These are phyloP conservation scores for Microstegium vimineum DNA, from an alignment of 176 grass and related monocot species.

Conservation along the genomic window DNA sequence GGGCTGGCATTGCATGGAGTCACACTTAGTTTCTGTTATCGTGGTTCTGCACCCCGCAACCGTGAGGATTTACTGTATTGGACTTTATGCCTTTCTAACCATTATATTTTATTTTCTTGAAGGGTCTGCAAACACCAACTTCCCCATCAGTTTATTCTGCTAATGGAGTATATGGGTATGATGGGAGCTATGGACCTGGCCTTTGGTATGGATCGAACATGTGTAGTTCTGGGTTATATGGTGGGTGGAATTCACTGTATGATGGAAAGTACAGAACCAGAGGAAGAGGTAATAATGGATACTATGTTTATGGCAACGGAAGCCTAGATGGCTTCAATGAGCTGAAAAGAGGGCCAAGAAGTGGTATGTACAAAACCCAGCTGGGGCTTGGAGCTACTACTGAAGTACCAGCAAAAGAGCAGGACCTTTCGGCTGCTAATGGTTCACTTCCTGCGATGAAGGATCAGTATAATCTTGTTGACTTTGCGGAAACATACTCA, in stretches of 20 bases:
- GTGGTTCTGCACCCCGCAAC: neutral
- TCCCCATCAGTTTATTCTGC: constrained; percentile 46
- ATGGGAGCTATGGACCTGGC: constrained; percentile 46
- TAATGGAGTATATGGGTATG: constrained; percentile 46
- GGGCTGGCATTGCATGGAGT: neutral
- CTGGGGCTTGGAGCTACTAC: constrained; percentile 26
- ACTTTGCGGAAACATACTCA: constrained; percentile 58
- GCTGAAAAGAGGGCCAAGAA: constrained; percentile 82
- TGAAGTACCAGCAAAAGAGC: constrained; percentile 37
- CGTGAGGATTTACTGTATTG: neutral
- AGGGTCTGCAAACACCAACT: constrained; percentile 13
- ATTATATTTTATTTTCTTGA: neutral
- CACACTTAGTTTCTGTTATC: neutral
- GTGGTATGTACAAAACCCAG: constrained; percentile 51
- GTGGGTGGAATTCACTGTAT: constrained; percentile 53
- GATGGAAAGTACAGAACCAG: constrained; percentile 65
- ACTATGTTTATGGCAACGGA: constrained; percentile 54
- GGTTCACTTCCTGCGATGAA: constrained; percentile 27
- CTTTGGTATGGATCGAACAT: constrained; percentile 59
- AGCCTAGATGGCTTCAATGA: constrained; percentile 72
- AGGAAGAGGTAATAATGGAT: constrained; percentile 60
- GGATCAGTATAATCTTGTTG: constrained; percentile 66
- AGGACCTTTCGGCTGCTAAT: constrained; percentile 29
- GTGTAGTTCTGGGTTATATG: constrained; percentile 51
- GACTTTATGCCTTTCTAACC: neutral